Percentiles rank a stretch among this genome's conserved stretches.
These are phyloP conservation scores for Achlya hypogyna DNA, from an alignment of 352 stramenopile genomes.

Conservation along the genomic window DNA sequence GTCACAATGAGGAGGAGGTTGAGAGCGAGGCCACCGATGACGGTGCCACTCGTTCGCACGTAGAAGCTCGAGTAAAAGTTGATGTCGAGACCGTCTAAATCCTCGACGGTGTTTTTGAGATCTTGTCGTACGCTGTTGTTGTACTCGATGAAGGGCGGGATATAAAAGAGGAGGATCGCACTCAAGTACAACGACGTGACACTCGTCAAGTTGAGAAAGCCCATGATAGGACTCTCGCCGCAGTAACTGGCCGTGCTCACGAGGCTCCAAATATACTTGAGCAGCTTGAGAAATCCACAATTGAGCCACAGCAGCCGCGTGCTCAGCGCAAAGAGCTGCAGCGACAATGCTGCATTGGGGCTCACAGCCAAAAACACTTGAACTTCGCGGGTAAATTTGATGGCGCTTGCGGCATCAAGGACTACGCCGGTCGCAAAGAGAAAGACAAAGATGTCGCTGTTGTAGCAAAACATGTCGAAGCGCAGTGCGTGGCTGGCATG, in stretches of 20 bases:
- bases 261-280: not conserved
- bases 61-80: constrained; percentile 20
- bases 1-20: not conserved
- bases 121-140: constrained; percentile 13
- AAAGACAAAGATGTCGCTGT: constrained; percentile 15
- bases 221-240: not conserved
- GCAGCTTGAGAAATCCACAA: not conserved
- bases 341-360: not conserved
- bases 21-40: not conserved
- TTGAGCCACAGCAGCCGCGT: constrained; percentile 15
- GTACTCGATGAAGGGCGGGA: constrained; percentile 16
- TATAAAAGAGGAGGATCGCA: constrained; percentile 12
- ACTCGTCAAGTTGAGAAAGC: constrained; percentile 12
- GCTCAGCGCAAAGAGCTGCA: constrained; percentile 16
- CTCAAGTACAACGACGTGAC: constrained; percentile 15
- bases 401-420: not conserved
- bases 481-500: constrained; percentile 9
- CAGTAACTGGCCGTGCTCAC: not conserved
- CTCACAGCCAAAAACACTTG: not conserved
- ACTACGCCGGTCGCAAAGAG: constrained; percentile 1
- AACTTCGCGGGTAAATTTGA: constrained; percentile 13
- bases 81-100: not conserved
- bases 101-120: not conserved
- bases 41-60: not conserved
- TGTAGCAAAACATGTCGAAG: constrained; percentile 21